These are phyloP conservation scores for Plasmodium billcollinsi DNA, from an alignment of 169 alveolate genomes.

Conservation along the genomic window DNA sequence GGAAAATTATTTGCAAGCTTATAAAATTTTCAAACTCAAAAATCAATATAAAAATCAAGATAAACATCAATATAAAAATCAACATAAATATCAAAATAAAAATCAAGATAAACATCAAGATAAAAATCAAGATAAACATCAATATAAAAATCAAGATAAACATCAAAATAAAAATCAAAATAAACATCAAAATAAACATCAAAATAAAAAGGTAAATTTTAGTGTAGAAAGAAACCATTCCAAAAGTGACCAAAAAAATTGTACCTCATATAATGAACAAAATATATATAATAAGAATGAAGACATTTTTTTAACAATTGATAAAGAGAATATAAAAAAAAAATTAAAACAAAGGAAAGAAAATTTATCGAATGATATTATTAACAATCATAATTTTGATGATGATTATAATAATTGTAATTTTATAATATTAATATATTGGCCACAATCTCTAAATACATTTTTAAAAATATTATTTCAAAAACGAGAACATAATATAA, in stretches of 20 bases:
- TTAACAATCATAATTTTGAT: too few relatives aligned
- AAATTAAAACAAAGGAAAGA: background rate
- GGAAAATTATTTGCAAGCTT: slow-evolving; percentile 64
- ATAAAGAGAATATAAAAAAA: background rate
- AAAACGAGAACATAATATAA: slow-evolving; percentile 37
- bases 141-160: background rate
- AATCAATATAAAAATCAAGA: background rate
- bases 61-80: background rate
- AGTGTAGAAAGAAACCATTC: too few relatives aligned
- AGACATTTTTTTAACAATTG: background rate
- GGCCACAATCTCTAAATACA: slow-evolving; percentile 72
- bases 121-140: background rate
- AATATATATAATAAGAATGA: background rate
- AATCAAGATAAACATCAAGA: background rate
- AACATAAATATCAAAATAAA: background rate
- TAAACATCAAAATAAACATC: background rate
- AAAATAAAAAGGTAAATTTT: too few relatives aligned
- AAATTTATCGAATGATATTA: too few relatives aligned
- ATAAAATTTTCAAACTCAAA: slow-evolving; percentile 24
- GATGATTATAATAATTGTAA: background rate
- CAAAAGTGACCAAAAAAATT: too few relatives aligned
- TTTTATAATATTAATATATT: slow-evolving; percentile 41
- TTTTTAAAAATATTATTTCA: slow-evolving; percentile 41
- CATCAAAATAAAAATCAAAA: background rate
- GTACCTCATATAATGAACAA: background rate